Conservation (phyloP, 352 stramenopile genomes). For the Phytophthora lateralis region DNA sequence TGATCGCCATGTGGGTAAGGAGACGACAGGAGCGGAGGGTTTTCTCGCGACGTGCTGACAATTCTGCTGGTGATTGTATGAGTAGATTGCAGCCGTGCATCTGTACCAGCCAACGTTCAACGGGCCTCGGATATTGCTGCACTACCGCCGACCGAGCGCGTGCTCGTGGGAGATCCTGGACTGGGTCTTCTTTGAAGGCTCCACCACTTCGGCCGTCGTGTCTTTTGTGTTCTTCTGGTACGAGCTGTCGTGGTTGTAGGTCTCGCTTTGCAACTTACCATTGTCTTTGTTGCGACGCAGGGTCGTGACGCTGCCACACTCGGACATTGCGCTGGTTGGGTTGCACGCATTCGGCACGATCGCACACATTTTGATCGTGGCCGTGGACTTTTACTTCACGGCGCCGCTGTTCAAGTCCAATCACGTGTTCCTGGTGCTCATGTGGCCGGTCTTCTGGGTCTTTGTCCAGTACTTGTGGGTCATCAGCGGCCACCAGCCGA, state of each 20-base stretch:
- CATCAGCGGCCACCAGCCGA: slow-evolving; percentile 57
- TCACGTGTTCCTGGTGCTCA: slow-evolving; percentile 61
- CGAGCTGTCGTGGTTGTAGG: slow-evolving; percentile 1
- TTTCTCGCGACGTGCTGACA: not conserved
- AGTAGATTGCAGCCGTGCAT: slow-evolving; percentile 55
- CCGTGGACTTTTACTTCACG: slow-evolving; percentile 65
- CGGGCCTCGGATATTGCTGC: slow-evolving; percentile 58
- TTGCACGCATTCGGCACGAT: slow-evolving; percentile 44
- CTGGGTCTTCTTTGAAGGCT: slow-evolving; percentile 71
- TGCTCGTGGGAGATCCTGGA: slow-evolving; percentile 72
- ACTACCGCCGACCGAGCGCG: slow-evolving; percentile 52
- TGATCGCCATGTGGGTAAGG: slow-evolving; percentile 61
- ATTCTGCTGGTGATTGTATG: not conserved
- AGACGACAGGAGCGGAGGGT: not conserved
- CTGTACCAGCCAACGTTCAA: slow-evolving; percentile 63
- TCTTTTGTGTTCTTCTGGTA: slow-evolving; percentile 65
- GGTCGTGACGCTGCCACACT: slow-evolving; percentile 49
- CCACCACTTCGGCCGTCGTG: slow-evolving; percentile 47
- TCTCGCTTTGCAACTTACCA: not conserved
- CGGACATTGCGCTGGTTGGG: slow-evolving; percentile 31
- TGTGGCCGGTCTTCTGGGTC: slow-evolving; percentile 63
- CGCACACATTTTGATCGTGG: slow-evolving; percentile 52
- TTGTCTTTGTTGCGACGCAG: slow-evolving; percentile 16
- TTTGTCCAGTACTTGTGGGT: slow-evolving; percentile 66
- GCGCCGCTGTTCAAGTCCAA: slow-evolving; percentile 64